Evolutionary conservation across 495 filamentous ascomycete genomes (phyloP).

Genomic region (Cercophora sp.): DNA sequence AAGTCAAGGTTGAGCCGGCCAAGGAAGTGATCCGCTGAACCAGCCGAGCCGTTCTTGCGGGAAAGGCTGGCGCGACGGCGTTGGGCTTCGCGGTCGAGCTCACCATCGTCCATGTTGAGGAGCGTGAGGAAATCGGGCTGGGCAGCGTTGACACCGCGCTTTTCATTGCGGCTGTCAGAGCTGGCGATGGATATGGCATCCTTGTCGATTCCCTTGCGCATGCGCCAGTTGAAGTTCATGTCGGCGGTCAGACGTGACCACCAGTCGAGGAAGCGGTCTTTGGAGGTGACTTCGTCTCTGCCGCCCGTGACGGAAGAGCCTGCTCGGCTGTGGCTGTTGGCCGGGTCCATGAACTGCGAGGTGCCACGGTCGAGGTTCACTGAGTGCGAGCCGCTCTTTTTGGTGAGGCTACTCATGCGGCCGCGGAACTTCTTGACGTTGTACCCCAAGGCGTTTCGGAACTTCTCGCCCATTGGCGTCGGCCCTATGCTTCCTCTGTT

Average conservation of each 20-base stretch:
- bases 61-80: conserved; percentile 28
- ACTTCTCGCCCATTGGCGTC: conserved; percentile 35
- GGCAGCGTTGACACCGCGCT: conserved; percentile 13
- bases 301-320: conserved; percentile 23
- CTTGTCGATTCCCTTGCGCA: conserved; percentile 20
- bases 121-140: conserved; percentile 42
- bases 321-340: conserved; percentile 34
- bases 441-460: conserved; percentile 33
- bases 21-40: conserved; percentile 34
- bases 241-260: conserved; percentile 39
- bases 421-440: conserved; percentile 35
- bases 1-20: conserved; percentile 39
- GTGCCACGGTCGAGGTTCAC: conserved; percentile 48
- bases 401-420: conserved; percentile 33
- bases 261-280: conserved; percentile 37
- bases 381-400: conserved; percentile 35
- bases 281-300: conserved; percentile 21
- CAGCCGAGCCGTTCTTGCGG: conserved; percentile 22
- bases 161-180: conserved; percentile 1
- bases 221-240: conserved; percentile 32
- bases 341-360: conserved; percentile 47
- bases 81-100: conserved; percentile 32
- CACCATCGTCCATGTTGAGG: conserved; percentile 33
- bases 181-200: conserved; percentile 2
- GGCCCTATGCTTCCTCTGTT: conserved; percentile 40